Conservation (phyloP, 345 rosid species). For the Gossypium bickii region DNA sequence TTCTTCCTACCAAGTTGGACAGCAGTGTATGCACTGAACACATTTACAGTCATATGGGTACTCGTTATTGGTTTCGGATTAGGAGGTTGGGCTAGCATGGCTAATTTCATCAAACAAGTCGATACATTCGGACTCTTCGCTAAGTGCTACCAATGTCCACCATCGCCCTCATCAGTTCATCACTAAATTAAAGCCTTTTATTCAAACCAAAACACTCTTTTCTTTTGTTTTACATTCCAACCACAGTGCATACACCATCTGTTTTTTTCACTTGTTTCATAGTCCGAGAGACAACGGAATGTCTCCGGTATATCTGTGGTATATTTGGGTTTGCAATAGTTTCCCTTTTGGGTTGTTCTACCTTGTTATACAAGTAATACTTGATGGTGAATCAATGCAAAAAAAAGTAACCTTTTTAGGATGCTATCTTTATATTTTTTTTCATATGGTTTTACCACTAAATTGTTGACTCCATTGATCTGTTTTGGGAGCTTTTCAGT, state of each 20-base stretch:
- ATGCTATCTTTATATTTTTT: not conserved
- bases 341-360: conserved; percentile 1
- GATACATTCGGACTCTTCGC: conserved; percentile 81
- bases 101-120: conserved; percentile 69
- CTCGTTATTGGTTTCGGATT: conserved; percentile 70
- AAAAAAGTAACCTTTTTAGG: not conserved
- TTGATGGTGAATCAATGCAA: not conserved
- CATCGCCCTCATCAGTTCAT: conserved; percentile 22
- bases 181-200: conserved; percentile 20
- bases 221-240: not conserved
- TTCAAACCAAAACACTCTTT: not conserved
- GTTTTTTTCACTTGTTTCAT: conserved; percentile 11
- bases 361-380: not conserved
- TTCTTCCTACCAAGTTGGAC: conserved; percentile 67
- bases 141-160: conserved; percentile 83
- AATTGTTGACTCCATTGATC: not conserved
- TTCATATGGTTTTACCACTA: conserved; percentile 11
- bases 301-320: not conserved
- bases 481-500: not conserved
- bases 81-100: conserved; percentile 89
- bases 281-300: conserved; percentile 10
- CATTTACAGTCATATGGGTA: conserved; percentile 58
- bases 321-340: not conserved
- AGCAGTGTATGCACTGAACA: conserved; percentile 52
- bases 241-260: not conserved